Evolutionary conservation across 75 land plant species (phyloP).

Genomic region (Selaginella tamariscina): DNA sequence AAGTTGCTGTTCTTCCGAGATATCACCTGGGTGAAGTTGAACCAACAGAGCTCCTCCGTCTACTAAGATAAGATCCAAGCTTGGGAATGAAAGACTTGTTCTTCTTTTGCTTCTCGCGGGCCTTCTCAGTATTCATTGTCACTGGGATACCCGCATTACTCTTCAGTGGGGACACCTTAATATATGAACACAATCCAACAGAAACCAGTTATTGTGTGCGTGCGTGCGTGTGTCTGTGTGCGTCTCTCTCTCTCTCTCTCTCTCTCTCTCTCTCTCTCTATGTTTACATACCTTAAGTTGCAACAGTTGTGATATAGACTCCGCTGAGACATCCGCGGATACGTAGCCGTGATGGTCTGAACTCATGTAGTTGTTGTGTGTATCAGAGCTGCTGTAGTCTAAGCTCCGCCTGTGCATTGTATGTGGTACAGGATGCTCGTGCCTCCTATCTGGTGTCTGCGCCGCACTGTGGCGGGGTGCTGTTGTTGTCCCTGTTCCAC

Average conservation of each 20-base stretch:
- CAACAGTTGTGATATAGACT: constrained; percentile 5
- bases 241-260: too few species aligned
- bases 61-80: constrained; percentile 7
- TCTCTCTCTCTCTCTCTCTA: too few species aligned
- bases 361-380: too few species aligned
- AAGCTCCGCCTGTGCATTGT: not conserved
- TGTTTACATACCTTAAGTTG: too few species aligned
- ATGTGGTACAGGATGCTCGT: not conserved
- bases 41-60: not conserved
- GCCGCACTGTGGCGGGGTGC: not conserved
- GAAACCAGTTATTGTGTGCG: too few species aligned
- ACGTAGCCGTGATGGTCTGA: not conserved
- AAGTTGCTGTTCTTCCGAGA: not conserved
- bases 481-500: too few species aligned
- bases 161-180: constrained; percentile 9
- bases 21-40: not conserved
- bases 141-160: not conserved
- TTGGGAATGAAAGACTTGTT: not conserved
- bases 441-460: not conserved
- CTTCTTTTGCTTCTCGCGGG: not conserved
- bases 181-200: too few species aligned
- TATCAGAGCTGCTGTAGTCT: not conserved
- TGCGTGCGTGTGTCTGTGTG: too few species aligned
- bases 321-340: constrained; percentile 8
- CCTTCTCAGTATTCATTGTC: constrained; percentile 5